These are phyloP conservation scores for Starmerella scarabaei DNA, from an alignment of 805 yeast species.

Conservation along the genomic window DNA sequence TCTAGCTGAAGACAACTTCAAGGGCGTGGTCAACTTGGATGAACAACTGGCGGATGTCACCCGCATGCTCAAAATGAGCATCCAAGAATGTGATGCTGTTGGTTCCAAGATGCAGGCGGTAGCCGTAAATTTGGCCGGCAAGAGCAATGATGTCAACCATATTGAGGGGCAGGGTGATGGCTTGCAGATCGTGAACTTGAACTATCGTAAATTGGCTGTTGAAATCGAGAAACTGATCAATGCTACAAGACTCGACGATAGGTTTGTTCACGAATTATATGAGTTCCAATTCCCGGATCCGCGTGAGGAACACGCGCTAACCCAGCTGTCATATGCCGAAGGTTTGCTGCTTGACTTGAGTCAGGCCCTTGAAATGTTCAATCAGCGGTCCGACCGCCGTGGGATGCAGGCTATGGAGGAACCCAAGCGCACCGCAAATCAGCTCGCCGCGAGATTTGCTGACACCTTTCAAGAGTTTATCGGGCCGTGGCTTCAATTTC, in stretches of 20 bases:
- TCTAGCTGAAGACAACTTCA: slow-evolving; percentile 50
- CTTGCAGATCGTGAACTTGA: slow-evolving; percentile 67
- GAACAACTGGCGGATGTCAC: slow-evolving; percentile 34
- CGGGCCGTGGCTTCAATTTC: neutral
- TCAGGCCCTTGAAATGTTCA: slow-evolving; percentile 43
- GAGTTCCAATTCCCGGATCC: slow-evolving; percentile 31
- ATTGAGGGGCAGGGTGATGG: slow-evolving; percentile 71
- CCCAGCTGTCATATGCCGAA: slow-evolving; percentile 40
- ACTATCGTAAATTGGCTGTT: slow-evolving; percentile 60
- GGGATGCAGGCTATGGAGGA: slow-evolving; percentile 8
- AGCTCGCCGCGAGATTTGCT: slow-evolving; percentile 25
- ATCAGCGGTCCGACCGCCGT: slow-evolving; percentile 14
- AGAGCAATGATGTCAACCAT: slow-evolving; percentile 53
- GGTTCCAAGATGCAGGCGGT: slow-evolving; percentile 44
- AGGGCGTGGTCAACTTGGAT: slow-evolving; percentile 40
- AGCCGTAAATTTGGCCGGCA: slow-evolving; percentile 47
- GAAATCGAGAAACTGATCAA: slow-evolving; percentile 56
- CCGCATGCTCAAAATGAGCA: slow-evolving; percentile 33
- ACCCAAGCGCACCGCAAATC: slow-evolving; percentile 6
- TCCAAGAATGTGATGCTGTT: slow-evolving; percentile 42
- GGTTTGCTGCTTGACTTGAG: slow-evolving; percentile 41
- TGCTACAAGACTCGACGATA: slow-evolving; percentile 54
- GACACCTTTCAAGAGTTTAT: slow-evolving; percentile 28
- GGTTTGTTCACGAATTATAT: slow-evolving; percentile 38
- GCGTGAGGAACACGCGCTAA: slow-evolving; percentile 28